Percentiles rank a stretch among this genome's conserved stretches.
Conservation (phyloP, 1,284 basidiomycete genomes). For the Anthracocystis setariae region DNA sequence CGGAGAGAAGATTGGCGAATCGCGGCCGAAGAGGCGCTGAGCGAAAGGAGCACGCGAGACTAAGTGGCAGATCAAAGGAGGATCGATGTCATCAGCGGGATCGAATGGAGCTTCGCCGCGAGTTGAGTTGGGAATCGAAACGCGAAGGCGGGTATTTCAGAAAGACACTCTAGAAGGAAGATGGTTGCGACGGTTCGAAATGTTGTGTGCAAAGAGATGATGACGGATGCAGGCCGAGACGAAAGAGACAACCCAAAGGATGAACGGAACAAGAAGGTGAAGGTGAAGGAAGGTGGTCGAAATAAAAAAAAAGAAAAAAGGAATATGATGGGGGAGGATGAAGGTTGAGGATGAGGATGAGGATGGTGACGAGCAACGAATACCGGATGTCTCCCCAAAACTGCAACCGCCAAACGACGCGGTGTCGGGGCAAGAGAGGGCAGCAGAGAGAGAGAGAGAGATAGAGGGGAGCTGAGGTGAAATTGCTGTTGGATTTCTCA, state of each 20-base stretch:
- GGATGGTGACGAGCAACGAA: slow-evolving; percentile 1
- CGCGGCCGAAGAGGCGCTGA: not conserved
- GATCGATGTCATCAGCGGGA: not conserved
- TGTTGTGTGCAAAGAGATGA: not conserved
- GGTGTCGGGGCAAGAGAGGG: not conserved
- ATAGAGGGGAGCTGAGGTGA: not conserved
- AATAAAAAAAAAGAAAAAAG: slow-evolving; percentile 6
- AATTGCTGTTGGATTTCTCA: no score
- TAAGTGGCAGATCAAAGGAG: not conserved
- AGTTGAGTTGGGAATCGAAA: not conserved
- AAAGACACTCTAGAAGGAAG: slow-evolving; percentile 1
- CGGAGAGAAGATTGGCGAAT: not conserved
- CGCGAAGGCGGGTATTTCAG: slow-evolving; percentile 1
- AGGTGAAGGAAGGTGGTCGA: not conserved
- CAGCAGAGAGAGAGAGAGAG: not conserved
- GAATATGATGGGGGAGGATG: not conserved
- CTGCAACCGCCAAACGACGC: not conserved
- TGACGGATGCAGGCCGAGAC: slow-evolving; percentile 4
- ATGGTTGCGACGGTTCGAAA: slow-evolving; percentile 2
- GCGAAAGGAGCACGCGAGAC: not conserved
- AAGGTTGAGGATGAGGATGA: slow-evolving; percentile 5
- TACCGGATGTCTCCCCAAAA: slow-evolving; percentile 2
- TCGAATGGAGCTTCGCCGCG: not conserved
- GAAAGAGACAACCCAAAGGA: slow-evolving; percentile 3
- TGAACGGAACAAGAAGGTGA: slow-evolving; percentile 4